These are phyloP conservation scores for Trichosporon coremiiforme DNA, from an alignment of 1,284 basidiomycete genomes.

Conservation along the genomic window DNA sequence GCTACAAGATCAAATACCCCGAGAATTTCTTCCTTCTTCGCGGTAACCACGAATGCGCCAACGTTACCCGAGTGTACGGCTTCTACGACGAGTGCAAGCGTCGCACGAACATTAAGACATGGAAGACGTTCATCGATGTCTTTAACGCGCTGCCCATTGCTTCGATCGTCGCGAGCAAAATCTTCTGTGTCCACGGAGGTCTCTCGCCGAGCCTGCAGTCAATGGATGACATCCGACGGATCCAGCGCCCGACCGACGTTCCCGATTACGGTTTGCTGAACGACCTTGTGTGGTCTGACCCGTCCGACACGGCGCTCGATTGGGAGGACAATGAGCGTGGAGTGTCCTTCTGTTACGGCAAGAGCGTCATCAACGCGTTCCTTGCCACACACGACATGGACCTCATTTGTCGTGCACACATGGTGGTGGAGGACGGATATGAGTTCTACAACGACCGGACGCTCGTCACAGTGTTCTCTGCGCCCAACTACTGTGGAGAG, in stretches of 20 bases:
- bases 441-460: slow-evolving; percentile 99
- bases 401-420: slow-evolving; percentile 98
- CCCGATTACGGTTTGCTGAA: slow-evolving; percentile 99
- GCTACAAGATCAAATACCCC: slow-evolving; percentile 99
- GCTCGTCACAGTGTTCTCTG: slow-evolving; percentile 96
- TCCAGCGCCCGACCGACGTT: slow-evolving; percentile 98
- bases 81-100: slow-evolving; percentile 99
- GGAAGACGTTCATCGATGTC: slow-evolving; percentile 99
- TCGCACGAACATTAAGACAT: slow-evolving; percentile 98
- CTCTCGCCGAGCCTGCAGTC: slow-evolving; percentile 95
- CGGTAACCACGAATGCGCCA: slow-evolving; percentile 99
- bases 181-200: slow-evolving; percentile 99
- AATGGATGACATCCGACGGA: slow-evolving; percentile 99
- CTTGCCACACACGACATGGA: slow-evolving; percentile 84
- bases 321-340: slow-evolving; percentile 99
- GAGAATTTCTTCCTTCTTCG: slow-evolving; percentile 99
- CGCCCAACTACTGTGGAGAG: slow-evolving; percentile 67
- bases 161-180: slow-evolving; percentile 97
- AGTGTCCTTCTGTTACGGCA: slow-evolving; percentile 99
- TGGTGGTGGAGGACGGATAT: slow-evolving; percentile 99
- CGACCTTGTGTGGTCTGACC: slow-evolving; percentile 98
- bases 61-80: slow-evolving; percentile 98
- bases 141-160: slow-evolving; percentile 99
- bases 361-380: slow-evolving; percentile 96
- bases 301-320: slow-evolving; percentile 93